A percentile compares a stretch with the other conserved stretches of the same genome.
Evolutionary conservation across 2,329 filamentous ascomycete species (phyloP).

Genomic region (Coniochaeta hoffmannii): DNA sequence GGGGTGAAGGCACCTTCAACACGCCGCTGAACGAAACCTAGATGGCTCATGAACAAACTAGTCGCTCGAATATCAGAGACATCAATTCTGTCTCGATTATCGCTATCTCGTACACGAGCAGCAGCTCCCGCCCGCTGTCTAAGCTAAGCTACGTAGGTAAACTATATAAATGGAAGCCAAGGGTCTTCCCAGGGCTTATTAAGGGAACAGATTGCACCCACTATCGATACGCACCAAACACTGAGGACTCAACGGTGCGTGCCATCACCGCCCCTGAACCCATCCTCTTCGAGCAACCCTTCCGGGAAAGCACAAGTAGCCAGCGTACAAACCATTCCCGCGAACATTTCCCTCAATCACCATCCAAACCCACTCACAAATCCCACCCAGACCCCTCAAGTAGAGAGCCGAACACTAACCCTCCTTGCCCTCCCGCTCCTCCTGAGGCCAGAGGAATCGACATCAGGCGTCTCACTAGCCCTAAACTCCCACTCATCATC

Average conservation of each 20-base stretch:
- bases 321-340: neutral
- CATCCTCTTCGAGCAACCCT: too few species aligned
- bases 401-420: conserved; percentile 11
- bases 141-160: neutral
- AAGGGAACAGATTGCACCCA: neutral
- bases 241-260: too few species aligned
- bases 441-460: conserved; percentile 4
- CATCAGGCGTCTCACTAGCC: neutral
- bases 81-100: too few species aligned
- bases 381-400: neutral
- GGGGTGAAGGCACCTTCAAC: too few species aligned
- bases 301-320: too few species aligned
- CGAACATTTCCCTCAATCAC: too few species aligned
- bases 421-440: conserved; percentile 15
- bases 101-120: too few species aligned
- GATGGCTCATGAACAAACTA: neutral
- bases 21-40: too few species aligned
- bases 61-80: neutral
- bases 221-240: neutral
- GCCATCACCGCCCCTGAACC: too few species aligned
- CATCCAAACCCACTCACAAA: too few species aligned
- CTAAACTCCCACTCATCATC: neutral
- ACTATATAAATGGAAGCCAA: neutral
- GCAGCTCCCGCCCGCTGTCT: neutral
- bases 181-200: neutral